Evolutionary conservation across 495 filamentous ascomycete genomes (phyloP), one percentile per base, ranked within the genome.

Genomic region (Neurospora africana): DNA sequence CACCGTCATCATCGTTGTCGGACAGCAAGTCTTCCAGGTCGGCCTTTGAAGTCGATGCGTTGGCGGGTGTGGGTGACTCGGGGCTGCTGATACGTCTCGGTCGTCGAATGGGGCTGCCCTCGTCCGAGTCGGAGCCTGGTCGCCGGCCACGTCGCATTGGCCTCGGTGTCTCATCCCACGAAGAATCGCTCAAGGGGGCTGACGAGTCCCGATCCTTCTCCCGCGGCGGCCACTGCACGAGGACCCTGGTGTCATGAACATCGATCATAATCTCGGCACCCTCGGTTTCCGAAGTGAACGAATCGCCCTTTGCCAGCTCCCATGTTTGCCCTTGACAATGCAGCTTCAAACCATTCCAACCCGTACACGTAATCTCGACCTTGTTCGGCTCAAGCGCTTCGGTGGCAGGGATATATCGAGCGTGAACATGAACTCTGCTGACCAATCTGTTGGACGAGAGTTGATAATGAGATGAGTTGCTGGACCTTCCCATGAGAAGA

Each of bases 271-370:
- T 94, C 78, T 97, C 93, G 40, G 89, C 91, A 77, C 90, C 86
- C 78, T 95, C 93, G 53, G 93, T 94, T 81, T 97, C 93, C 70
- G 94, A 97, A 35, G 89, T 91, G 81, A 97, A 99, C 36, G 89
- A 90, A 80, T 97, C 94, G 8, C 91, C 93, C 83, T 97, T 98
- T 65, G 83, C 85, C 81, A 99, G 79, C 74, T 96, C 92, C 85
- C 91, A 95, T 37, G 91, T 91, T 76, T 89, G 90, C 33, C 94
- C 94, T 81, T 94, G 91, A 82, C 92, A 98, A 82, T 97, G 94
- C 71, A 99, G 83, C 80, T 93, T 97, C 68, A 95, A 86, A 15
- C 95, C 95, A 81, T 99, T 99, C 94, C 95, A 98, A 21, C 95
- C 95, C 77, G 91, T 87, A 81, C 95, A 99, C 79, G 91, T 87